These are phyloP conservation scores for Apophysomyces variabilis DNA, from an alignment of 371 early-diverging fungal species.

Conservation along the genomic window DNA sequence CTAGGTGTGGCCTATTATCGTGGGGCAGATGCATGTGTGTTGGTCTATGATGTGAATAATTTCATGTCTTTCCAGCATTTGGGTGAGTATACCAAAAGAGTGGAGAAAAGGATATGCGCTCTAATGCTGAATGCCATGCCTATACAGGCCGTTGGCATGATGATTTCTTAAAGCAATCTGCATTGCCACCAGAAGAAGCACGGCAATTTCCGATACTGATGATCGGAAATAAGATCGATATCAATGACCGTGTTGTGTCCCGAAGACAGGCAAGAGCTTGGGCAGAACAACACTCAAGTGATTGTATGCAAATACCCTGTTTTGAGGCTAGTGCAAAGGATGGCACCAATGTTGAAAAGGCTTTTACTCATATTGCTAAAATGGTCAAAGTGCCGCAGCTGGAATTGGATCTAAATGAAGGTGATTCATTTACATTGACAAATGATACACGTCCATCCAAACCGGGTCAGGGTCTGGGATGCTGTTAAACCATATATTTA, in stretches of 20 bases:
- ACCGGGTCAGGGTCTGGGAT: neutral
- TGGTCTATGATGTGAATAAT: conserved; percentile 98
- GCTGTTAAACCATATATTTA: neutral
- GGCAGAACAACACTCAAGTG: conserved; percentile 47
- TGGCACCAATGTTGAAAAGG: conserved; percentile 38
- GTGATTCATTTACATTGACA: conserved; percentile 23
- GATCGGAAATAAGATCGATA: conserved; percentile 24
- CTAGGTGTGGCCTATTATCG: conserved; percentile 98
- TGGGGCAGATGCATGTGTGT: conserved; percentile 99
- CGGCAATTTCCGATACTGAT: conserved; percentile 33
- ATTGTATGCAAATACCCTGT: conserved; percentile 30
- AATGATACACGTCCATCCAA: conserved; percentile 4
- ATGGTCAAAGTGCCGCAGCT: conserved; percentile 59
- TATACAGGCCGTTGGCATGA: conserved; percentile 5
- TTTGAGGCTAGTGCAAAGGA: conserved; percentile 90
- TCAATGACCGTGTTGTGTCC: conserved; percentile 8
- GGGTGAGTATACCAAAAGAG: conserved; percentile 31
- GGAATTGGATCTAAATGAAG: conserved; percentile 53
- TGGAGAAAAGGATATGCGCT: neutral
- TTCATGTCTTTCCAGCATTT: conserved; percentile 92
- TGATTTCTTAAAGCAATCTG: conserved; percentile 15
- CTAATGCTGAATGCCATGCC: neutral
- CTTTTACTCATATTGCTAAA: conserved; percentile 65
- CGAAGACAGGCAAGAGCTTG: conserved; percentile 56
- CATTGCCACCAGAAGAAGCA: conserved; percentile 25